A percentile compares a stretch with the other conserved stretches of the same genome.
Conservation (phyloP, 306 rosid species). For the Begonia masoniana region DNA sequence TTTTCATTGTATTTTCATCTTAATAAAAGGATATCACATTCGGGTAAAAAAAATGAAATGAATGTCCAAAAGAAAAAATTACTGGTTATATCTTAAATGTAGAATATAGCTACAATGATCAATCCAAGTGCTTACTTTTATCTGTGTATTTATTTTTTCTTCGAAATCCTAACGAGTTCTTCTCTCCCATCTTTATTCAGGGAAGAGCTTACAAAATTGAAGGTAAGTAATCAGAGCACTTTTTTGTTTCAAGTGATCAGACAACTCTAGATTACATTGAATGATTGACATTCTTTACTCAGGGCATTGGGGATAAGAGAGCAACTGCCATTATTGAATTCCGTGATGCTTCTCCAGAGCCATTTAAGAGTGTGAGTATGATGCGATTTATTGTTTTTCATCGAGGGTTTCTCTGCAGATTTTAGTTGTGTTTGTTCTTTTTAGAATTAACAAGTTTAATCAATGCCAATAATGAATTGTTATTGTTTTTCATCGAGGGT, state of each 20-base stretch:
- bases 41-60: too few relatives aligned
- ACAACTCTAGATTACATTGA: neutral
- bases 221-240: constrained; percentile 26
- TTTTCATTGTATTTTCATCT: neutral
- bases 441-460: neutral
- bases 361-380: constrained; percentile 65
- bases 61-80: neutral
- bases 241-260: constrained; percentile 6
- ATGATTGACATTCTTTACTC: too few relatives aligned
- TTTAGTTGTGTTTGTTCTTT: neutral
- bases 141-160: neutral
- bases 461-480: neutral
- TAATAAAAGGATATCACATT: neutral
- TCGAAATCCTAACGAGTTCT: neutral
- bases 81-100: neutral
- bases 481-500: too few relatives aligned
- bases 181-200: constrained; percentile 15
- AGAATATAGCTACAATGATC: too few relatives aligned
- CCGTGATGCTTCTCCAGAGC: constrained; percentile 64
- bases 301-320: constrained; percentile 97
- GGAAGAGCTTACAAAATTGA: constrained; percentile 58
- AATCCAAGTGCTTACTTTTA: neutral
- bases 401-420: neutral
- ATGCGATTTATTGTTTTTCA: neutral
- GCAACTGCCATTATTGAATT: constrained; percentile 53